phyloP scores from a whole-genome alignment of 1,284 basidiomycete genomes.

The Pseudozyma flocculosa region DNA sequence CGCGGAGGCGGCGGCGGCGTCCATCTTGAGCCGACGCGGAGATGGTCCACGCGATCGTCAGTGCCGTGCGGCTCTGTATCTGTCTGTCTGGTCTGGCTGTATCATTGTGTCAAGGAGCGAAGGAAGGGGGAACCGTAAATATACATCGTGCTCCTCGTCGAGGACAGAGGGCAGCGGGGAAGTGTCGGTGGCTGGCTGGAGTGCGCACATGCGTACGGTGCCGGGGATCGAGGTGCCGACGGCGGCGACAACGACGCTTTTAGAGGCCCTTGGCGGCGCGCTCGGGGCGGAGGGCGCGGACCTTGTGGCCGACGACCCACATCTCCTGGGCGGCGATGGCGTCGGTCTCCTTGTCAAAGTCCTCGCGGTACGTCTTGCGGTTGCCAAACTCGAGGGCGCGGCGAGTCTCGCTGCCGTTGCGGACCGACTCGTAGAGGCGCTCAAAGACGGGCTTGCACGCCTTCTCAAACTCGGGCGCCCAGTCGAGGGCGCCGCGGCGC shows the following conservation, averaged over 20 bases:
- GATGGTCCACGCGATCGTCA: too few species aligned
- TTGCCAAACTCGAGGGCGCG: constrained; percentile 96
- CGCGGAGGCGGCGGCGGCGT: too few species aligned
- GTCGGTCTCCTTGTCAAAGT: constrained; percentile 88
- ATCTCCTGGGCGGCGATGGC: constrained; percentile 97
- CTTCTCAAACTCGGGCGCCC: constrained; percentile 97
- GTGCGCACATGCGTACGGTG: too few species aligned
- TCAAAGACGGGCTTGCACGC: constrained; percentile 92
- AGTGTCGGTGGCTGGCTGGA: not conserved
- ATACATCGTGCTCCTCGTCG: too few species aligned
- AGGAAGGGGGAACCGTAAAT: constrained; percentile 3
- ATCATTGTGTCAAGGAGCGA: too few species aligned
- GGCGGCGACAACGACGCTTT: constrained; percentile 1
- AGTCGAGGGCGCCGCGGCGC: constrained; percentile 95
- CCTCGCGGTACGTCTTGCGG: constrained; percentile 86
- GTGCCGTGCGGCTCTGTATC: too few species aligned
- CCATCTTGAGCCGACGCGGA: too few species aligned
- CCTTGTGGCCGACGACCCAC: constrained; percentile 63
- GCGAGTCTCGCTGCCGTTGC: constrained; percentile 92
- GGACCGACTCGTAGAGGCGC: constrained; percentile 88
- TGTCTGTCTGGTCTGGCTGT: too few species aligned
- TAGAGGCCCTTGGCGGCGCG: constrained; percentile 38
- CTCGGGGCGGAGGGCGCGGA: constrained; percentile 53
- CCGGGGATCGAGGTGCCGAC: too few species aligned
- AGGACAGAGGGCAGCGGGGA: too few species aligned